Evolutionary conservation across 805 yeast species (phyloP).

Genomic region (Wickerhamomyces hampshirensis): DNA sequence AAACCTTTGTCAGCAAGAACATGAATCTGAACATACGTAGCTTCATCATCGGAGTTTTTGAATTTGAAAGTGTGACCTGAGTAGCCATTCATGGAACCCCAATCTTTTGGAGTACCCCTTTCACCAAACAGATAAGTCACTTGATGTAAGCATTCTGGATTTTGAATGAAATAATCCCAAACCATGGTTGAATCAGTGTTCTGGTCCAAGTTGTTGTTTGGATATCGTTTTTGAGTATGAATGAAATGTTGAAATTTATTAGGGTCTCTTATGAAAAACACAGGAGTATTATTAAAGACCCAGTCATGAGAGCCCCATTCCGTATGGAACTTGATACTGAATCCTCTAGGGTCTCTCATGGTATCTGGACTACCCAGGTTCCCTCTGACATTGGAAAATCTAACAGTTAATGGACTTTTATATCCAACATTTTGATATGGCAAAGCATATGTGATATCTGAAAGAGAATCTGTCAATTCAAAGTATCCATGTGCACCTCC

Average conservation of each 20-base stretch:
- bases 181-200: constrained; percentile 42
- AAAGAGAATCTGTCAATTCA: constrained; percentile 52
- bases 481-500: constrained; percentile 59
- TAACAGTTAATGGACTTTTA: constrained; percentile 36
- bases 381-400: constrained; percentile 69
- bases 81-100: constrained; percentile 56
- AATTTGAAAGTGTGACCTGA: constrained; percentile 64
- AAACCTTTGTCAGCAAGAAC: constrained; percentile 46
- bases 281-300: constrained; percentile 72
- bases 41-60: constrained; percentile 43
- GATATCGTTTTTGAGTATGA: constrained; percentile 68
- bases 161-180: constrained; percentile 55
- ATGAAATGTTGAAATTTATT: constrained; percentile 59
- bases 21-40: constrained; percentile 55
- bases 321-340: constrained; percentile 59
- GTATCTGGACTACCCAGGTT: constrained; percentile 64
- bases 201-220: constrained; percentile 42
- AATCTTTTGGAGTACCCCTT: constrained; percentile 53
- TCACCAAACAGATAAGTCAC: constrained; percentile 52
- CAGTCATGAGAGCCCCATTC: constrained; percentile 67
- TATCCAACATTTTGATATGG: constrained; percentile 38
- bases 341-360: constrained; percentile 68
- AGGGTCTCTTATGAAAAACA: constrained; percentile 62
- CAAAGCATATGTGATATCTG: constrained; percentile 43
- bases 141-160: constrained; percentile 56